These are phyloP conservation scores for Solanum rostratum DNA, from an alignment of 257 asterid species.

Conservation along the genomic window DNA sequence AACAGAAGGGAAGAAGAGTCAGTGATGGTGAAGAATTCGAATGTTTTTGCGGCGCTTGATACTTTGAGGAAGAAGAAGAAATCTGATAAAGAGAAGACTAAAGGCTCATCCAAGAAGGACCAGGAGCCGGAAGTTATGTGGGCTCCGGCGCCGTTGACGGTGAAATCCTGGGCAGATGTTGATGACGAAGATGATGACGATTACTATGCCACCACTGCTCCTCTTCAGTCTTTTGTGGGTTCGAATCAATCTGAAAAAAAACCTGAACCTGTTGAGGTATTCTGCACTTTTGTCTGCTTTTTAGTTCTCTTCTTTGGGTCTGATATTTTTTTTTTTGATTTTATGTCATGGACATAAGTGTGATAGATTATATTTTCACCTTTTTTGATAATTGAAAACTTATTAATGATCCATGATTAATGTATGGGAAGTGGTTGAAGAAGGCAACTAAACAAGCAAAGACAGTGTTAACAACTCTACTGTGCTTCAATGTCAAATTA, in stretches of 20 bases:
- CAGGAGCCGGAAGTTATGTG: constrained; percentile 39
- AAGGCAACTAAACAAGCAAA: neutral
- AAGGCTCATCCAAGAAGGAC: constrained; percentile 30
- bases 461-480: too few species aligned
- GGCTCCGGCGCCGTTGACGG: constrained; percentile 69
- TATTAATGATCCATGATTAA: too few species aligned
- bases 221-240: constrained; percentile 56
- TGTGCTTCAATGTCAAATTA: too few species aligned
- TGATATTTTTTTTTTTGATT: too few species aligned
- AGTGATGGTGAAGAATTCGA: too few species aligned
- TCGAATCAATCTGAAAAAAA: constrained; percentile 21
- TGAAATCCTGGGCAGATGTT: constrained; percentile 85
- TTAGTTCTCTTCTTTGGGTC: neutral
- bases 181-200: constrained; percentile 75
- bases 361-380: neutral
- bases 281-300: neutral
- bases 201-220: constrained; percentile 74
- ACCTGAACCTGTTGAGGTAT: constrained; percentile 48
- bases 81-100: constrained; percentile 43
- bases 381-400: neutral
- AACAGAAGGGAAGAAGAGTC: constrained; percentile 18
- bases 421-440: neutral
- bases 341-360: too few species aligned
- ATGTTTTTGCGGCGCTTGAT: too few species aligned
- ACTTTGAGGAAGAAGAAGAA: constrained; percentile 35